A percentile compares a stretch with the other conserved stretches of the same genome.
Evolutionary conservation across 768 basidiomycete species (phyloP).

Genomic region (Dendrothele bispora): DNA sequence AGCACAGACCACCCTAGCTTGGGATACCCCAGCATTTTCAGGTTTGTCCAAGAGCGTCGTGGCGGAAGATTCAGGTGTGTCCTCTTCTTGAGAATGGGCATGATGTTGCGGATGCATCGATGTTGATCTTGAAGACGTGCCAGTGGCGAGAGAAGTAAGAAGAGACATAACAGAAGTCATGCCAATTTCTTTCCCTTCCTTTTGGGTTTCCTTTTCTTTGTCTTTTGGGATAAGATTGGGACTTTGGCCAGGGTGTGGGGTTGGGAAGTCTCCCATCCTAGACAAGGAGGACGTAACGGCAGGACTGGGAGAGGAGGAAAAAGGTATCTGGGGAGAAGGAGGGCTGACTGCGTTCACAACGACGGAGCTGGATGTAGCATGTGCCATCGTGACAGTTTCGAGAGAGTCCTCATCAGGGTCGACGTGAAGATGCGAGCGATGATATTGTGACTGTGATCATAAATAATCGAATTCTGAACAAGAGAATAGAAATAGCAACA

Average conservation of each 20-base stretch:
- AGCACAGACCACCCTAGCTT: slow-evolving; percentile 56
- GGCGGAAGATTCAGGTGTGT: slow-evolving; percentile 21
- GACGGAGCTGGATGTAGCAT: no score
- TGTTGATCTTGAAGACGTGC: slow-evolving; percentile 55
- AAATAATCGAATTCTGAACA: no score
- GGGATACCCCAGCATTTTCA: slow-evolving; percentile 18
- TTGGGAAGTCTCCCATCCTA: no score
- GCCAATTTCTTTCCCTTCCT: slow-evolving; percentile 40
- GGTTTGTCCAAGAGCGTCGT: no score
- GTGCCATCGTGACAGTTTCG: slow-evolving; percentile 42
- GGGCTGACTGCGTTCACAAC: slow-evolving; percentile 37
- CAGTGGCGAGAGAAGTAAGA: slow-evolving; percentile 59
- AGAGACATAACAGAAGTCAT: slow-evolving; percentile 65
- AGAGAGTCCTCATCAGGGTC: no score
- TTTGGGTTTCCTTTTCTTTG: slow-evolving; percentile 45
- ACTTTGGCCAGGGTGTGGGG: slow-evolving; percentile 57
- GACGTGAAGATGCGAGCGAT: no score
- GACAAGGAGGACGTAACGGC: slow-evolving; percentile 11
- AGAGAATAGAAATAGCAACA: no score
- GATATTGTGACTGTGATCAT: no score
- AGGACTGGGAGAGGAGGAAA: neutral
- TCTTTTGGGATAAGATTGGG: slow-evolving; percentile 43
- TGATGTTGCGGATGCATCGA: slow-evolving; percentile 45
- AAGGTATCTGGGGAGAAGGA: slow-evolving; percentile 17
- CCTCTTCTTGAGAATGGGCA: slow-evolving; percentile 33